phyloP scores from a whole-genome alignment of 495 filamentous ascomycete genomes.

The Arthonia radiata region DNA sequence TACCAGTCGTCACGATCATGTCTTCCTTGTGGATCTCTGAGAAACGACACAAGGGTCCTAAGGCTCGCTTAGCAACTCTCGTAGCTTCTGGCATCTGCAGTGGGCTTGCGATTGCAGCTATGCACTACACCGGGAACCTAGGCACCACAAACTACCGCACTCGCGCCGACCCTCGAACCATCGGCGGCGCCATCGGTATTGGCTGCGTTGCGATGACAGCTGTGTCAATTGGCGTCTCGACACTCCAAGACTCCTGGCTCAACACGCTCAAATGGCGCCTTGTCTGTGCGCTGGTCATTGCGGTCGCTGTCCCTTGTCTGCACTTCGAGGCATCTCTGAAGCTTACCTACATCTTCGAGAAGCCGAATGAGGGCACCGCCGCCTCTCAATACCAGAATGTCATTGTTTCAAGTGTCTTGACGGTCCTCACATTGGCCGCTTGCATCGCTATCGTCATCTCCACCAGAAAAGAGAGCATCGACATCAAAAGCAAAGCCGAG shows the following conservation, averaged over 20 bases:
- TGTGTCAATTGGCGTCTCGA: constrained; percentile 54
- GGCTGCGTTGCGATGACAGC: constrained; percentile 41
- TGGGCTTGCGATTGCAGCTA: constrained; percentile 53
- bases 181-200: constrained; percentile 47
- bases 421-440: constrained; percentile 30
- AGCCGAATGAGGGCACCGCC: too few relatives aligned
- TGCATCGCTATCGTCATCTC: constrained; percentile 29
- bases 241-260: constrained; percentile 51
- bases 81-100: constrained; percentile 37
- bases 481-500: constrained; percentile 32
- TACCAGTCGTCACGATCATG: constrained; percentile 51
- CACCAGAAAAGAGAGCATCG: too few relatives aligned
- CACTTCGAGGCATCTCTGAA: constrained; percentile 67
- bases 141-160: constrained; percentile 58
- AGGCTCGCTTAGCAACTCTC: constrained; percentile 11
- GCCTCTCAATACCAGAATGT: too few relatives aligned
- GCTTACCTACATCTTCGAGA: too few relatives aligned
- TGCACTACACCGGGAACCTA: constrained; percentile 75
- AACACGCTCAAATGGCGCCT: constrained; percentile 51
- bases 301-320: constrained; percentile 59
- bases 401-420: constrained; percentile 13
- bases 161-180: constrained; percentile 25
- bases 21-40: constrained; percentile 41
- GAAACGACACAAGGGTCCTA: constrained; percentile 15
- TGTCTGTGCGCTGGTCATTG: constrained; percentile 38